Conservation (phyloP, 805 yeast species). For the Ogataea corticis region DNA sequence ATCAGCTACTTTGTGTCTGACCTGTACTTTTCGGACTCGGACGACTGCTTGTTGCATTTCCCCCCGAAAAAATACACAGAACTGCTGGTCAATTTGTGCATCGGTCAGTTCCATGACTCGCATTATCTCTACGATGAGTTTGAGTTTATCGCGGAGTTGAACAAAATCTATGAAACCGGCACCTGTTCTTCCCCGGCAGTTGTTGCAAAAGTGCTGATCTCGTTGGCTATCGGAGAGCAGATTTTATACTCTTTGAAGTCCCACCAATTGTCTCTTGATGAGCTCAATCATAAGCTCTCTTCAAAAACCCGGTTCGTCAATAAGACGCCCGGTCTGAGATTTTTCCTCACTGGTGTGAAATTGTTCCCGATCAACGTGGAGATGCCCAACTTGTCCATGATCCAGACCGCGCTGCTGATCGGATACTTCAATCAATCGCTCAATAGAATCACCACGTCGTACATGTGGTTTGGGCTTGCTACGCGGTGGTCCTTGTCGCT, state of each 20-base stretch:
- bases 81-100: slow-evolving; percentile 19
- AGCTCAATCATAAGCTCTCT: slow-evolving; percentile 18
- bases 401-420: slow-evolving; percentile 36
- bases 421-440: slow-evolving; percentile 39
- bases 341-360: slow-evolving; percentile 29
- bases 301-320: slow-evolving; percentile 18
- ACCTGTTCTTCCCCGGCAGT: slow-evolving; percentile 19
- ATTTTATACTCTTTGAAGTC: slow-evolving; percentile 23
- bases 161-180: slow-evolving; percentile 22
- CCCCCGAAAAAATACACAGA: slow-evolving; percentile 19
- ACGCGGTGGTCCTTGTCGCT: slow-evolving; percentile 33
- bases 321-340: slow-evolving; percentile 33
- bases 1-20: slow-evolving; percentile 22
- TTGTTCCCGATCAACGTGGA: slow-evolving; percentile 31
- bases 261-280: slow-evolving; percentile 19
- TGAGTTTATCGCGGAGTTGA: slow-evolving; percentile 20
- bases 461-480: slow-evolving; percentile 37
- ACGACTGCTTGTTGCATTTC: slow-evolving; percentile 11
- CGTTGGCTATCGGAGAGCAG: slow-evolving; percentile 31
- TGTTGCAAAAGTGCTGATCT: slow-evolving; percentile 20
- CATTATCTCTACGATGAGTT: slow-evolving; percentile 27
- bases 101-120: slow-evolving; percentile 22
- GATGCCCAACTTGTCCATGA: slow-evolving; percentile 32
- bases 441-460: slow-evolving; percentile 38
- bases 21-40: slow-evolving; percentile 16